Evolutionary conservation across 192 early-diverging fungal species (phyloP).

Genomic region (Chytriomyces confervae): DNA sequence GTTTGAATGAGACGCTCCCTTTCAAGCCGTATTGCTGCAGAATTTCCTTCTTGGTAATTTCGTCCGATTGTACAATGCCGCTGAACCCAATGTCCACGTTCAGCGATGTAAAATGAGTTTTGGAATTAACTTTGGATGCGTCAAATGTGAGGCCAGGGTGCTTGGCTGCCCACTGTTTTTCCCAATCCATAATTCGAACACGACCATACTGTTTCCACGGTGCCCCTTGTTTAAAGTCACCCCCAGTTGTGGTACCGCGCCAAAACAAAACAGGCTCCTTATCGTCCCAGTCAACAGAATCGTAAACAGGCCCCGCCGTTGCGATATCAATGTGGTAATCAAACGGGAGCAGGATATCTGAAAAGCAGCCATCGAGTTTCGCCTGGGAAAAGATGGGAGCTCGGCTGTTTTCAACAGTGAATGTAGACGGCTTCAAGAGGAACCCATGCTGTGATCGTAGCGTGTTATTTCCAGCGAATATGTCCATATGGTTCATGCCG

Average conservation of each 20-base stretch:
- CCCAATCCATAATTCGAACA: slow-evolving; percentile 14
- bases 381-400: slow-evolving; percentile 21
- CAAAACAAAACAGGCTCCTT: slow-evolving; percentile 28
- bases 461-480: neutral
- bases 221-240: neutral
- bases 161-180: neutral
- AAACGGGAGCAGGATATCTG: slow-evolving; percentile 5
- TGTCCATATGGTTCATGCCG: too few relatives aligned
- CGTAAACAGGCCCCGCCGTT: neutral
- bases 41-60: neutral
- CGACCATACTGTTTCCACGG: slow-evolving; percentile 24
- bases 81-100: slow-evolving; percentile 2
- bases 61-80: neutral
- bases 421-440: neutral
- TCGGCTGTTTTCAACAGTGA: neutral
- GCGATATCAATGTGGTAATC: neutral
- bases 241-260: slow-evolving; percentile 17
- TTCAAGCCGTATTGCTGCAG: neutral
- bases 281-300: neutral
- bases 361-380: neutral
- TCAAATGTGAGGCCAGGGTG: slow-evolving; percentile 8
- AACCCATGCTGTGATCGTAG: slow-evolving; percentile 10
- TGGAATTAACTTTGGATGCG: neutral
- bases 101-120: neutral
- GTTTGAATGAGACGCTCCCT: neutral